Percentiles rank a stretch among this genome's conserved stretches.
These are phyloP conservation scores for Saccharata proteae DNA, from an alignment of 2,329 filamentous ascomycete species.

Conservation along the genomic window DNA sequence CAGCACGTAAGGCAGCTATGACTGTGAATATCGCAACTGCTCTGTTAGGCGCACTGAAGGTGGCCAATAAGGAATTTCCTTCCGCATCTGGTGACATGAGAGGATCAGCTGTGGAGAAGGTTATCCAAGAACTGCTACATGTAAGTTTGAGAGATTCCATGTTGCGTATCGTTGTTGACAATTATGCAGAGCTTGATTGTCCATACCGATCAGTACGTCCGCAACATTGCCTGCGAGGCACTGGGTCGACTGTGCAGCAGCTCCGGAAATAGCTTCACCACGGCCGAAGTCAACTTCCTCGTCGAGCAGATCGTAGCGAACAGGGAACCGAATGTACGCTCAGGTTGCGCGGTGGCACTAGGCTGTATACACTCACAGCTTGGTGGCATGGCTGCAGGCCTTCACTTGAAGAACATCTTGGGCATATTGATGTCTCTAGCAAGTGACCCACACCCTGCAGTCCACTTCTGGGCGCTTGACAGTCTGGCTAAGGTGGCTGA, in stretches of 20 bases:
- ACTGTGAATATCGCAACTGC: slow-evolving; percentile 81
- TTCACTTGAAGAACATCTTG: slow-evolving; percentile 94
- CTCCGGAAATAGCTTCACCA: slow-evolving; percentile 81
- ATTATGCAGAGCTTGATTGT: slow-evolving; percentile 54
- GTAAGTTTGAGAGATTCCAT: slow-evolving; percentile 41
- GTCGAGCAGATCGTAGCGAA: slow-evolving; percentile 92
- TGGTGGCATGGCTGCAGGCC: slow-evolving; percentile 92
- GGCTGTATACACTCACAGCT: slow-evolving; percentile 92
- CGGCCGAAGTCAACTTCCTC: slow-evolving; percentile 76
- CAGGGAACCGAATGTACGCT: slow-evolving; percentile 81
- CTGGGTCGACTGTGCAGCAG: slow-evolving; percentile 73
- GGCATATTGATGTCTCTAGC: slow-evolving; percentile 95
- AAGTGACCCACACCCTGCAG: slow-evolving; percentile 86
- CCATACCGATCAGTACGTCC: slow-evolving; percentile 74
- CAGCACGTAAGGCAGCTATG: slow-evolving; percentile 79
- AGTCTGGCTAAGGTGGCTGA: slow-evolving; percentile 78
- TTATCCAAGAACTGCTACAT: slow-evolving; percentile 57
- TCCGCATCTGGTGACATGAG: slow-evolving; percentile 62
- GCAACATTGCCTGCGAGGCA: slow-evolving; percentile 73
- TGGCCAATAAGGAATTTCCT: slow-evolving; percentile 68
- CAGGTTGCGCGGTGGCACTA: slow-evolving; percentile 86
- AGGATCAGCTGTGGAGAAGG: slow-evolving; percentile 64
- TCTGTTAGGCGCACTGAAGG: slow-evolving; percentile 66
- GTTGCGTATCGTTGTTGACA: slow-evolving; percentile 4
- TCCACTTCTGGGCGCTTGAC: slow-evolving; percentile 94